phyloP scores from a whole-genome alignment of 495 filamentous ascomycete species.

The Lepidopterella palustris region DNA sequence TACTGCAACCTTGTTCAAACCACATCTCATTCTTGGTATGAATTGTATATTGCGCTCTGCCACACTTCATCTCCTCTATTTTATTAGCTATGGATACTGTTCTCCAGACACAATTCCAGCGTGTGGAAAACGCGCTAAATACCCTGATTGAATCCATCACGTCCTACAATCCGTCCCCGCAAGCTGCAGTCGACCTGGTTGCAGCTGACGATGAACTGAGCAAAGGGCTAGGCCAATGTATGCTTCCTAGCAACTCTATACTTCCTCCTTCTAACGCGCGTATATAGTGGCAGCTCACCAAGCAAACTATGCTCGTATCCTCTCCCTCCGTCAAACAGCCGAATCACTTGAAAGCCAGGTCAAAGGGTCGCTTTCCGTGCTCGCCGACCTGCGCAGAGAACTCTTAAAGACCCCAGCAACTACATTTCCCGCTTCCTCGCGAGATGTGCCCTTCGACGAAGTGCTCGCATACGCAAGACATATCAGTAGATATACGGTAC shows the following conservation, averaged over 20 bases:
- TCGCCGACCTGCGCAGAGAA: constrained; percentile 62
- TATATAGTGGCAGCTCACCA: constrained; percentile 60
- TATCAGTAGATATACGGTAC: constrained; percentile 66
- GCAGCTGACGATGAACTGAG: constrained; percentile 60
- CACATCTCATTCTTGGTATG: neutral
- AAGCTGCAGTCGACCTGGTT: constrained; percentile 56
- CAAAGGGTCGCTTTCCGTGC: constrained; percentile 49
- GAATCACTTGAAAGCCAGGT: constrained; percentile 54
- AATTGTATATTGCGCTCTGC: neutral
- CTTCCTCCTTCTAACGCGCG: neutral
- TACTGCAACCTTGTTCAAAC: neutral
- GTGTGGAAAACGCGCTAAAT: constrained; percentile 59
- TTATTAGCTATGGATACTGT: constrained; percentile 49
- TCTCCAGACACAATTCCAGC: constrained; percentile 56
- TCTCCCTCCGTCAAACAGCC: constrained; percentile 54
- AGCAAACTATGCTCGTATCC: constrained; percentile 56
- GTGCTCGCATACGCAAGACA: constrained; percentile 65
- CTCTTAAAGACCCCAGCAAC: constrained; percentile 54
- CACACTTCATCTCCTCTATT: neutral
- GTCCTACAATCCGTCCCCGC: constrained; percentile 65
- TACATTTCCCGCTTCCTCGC: constrained; percentile 37
- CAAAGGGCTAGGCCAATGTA: constrained; percentile 53
- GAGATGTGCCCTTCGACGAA: constrained; percentile 54
- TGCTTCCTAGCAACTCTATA: neutral
- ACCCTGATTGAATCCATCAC: constrained; percentile 67